These are phyloP conservation scores for Cryptosporidium parvum DNA, from an alignment of 169 alveolate species.

Conservation along the genomic window DNA sequence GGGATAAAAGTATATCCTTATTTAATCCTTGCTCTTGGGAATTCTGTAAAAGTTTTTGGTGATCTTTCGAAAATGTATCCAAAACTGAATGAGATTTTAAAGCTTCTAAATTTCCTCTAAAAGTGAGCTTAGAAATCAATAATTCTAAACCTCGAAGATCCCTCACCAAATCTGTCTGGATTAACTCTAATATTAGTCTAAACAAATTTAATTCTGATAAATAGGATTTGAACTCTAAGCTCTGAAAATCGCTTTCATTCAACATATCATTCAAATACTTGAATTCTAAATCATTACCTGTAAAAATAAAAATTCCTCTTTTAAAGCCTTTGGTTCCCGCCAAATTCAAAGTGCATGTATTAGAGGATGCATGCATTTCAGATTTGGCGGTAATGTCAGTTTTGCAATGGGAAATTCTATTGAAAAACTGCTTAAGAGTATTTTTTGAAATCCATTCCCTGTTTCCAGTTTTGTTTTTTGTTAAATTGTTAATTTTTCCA, in stretches of 20 bases:
- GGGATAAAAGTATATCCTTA: constrained; percentile 3
- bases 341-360: neutral
- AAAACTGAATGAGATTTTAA: neutral
- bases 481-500: constrained; percentile 25
- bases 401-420: neutral
- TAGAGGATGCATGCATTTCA: neutral
- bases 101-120: neutral
- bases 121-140: constrained; percentile 1
- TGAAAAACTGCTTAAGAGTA: neutral
- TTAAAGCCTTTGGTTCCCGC: neutral
- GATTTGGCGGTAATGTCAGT: neutral
- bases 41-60: neutral
- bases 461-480: constrained; percentile 18
- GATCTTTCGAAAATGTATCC: neutral
- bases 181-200: constrained; percentile 37
- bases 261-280: constrained; percentile 15
- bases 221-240: neutral
- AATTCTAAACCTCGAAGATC: constrained; percentile 1
- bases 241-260: neutral
- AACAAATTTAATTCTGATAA: constrained; percentile 34
- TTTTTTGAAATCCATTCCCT: constrained; percentile 52
- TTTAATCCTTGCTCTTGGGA: neutral
- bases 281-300: constrained; percentile 18
- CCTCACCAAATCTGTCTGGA: constrained; percentile 16
- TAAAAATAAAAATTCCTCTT: constrained; percentile 5